Evolutionary conservation across 2,329 filamentous ascomycete genomes (phyloP).

Genomic region (Lomentospora prolificans): DNA sequence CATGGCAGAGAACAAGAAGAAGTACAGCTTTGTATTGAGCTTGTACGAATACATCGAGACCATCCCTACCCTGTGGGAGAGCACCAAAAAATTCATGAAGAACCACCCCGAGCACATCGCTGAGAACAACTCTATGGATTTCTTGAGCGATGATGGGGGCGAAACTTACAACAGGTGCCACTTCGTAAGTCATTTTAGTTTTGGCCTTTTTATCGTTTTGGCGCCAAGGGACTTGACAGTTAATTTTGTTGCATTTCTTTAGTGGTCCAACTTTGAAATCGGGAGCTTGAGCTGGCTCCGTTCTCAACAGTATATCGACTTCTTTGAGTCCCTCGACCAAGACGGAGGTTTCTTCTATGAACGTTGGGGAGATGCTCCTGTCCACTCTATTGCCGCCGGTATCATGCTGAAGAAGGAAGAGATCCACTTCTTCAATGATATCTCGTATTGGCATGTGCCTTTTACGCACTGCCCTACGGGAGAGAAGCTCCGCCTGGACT

Average conservation of each 20-base stretch:
- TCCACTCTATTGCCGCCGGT: slow-evolving; percentile 91
- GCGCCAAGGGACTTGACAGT: neutral
- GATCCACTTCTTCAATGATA: slow-evolving; percentile 98
- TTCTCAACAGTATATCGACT: slow-evolving; percentile 80
- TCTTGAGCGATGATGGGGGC: slow-evolving; percentile 84
- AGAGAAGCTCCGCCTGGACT: slow-evolving; percentile 71
- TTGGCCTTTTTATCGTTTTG: neutral
- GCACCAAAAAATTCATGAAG: slow-evolving; percentile 87
- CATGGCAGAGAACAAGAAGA: slow-evolving; percentile 95
- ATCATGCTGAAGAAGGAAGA: slow-evolving; percentile 85
- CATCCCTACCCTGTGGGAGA: slow-evolving; percentile 92
- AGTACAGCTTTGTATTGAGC: slow-evolving; percentile 94
- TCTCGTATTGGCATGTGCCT: slow-evolving; percentile 94
- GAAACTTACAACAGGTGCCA: slow-evolving; percentile 96
- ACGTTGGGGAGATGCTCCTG: slow-evolving; percentile 93
- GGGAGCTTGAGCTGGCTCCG: slow-evolving; percentile 91
- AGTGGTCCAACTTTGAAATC: slow-evolving; percentile 99
- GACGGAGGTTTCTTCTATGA: slow-evolving; percentile 99
- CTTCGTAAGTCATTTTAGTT: slow-evolving; percentile 54
- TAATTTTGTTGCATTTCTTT: neutral
- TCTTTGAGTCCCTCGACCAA: slow-evolving; percentile 76
- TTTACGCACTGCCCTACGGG: slow-evolving; percentile 96
- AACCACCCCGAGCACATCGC: slow-evolving; percentile 81
- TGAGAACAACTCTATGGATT: slow-evolving; percentile 76
- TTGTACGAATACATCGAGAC: slow-evolving; percentile 96